These are phyloP conservation scores for Hyphopichia burtonii DNA, from an alignment of 1,139 yeast species.

Conservation along the genomic window DNA sequence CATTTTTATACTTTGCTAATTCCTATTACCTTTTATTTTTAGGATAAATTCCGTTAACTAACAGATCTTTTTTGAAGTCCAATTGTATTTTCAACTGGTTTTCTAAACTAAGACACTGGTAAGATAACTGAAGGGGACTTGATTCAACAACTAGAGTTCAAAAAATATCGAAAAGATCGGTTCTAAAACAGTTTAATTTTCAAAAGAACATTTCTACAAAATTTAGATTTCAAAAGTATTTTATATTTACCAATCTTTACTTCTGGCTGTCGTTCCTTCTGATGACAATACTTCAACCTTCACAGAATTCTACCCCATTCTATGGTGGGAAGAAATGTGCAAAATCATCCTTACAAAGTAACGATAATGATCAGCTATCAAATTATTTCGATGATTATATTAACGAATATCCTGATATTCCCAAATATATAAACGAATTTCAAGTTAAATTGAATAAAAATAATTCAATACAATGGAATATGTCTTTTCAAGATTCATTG, in stretches of 20 bases:
- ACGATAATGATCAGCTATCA: constrained; percentile 3
- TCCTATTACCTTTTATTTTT: no score
- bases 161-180: no score
- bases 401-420: constrained; percentile 13
- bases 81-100: no score
- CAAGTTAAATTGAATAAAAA: constrained; percentile 11
- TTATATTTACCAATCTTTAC: no score
- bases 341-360: constrained; percentile 1
- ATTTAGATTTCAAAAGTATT: no score
- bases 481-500: not conserved
- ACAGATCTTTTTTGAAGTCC: no score
- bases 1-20: not conserved
- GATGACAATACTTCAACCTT: not conserved
- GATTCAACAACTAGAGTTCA: no score
- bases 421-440: constrained; percentile 14
- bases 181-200: no score
- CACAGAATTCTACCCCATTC: not conserved
- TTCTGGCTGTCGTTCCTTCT: not conserved
- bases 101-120: no score
- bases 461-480: not conserved
- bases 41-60: no score
- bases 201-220: not conserved
- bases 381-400: constrained; percentile 6
- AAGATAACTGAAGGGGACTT: no score
- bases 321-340: not conserved